Percentiles rank a stretch among this genome's conserved stretches.
Conservation (phyloP, 2,329 filamentous ascomycete species). For the Coleophoma cylindrospora region DNA sequence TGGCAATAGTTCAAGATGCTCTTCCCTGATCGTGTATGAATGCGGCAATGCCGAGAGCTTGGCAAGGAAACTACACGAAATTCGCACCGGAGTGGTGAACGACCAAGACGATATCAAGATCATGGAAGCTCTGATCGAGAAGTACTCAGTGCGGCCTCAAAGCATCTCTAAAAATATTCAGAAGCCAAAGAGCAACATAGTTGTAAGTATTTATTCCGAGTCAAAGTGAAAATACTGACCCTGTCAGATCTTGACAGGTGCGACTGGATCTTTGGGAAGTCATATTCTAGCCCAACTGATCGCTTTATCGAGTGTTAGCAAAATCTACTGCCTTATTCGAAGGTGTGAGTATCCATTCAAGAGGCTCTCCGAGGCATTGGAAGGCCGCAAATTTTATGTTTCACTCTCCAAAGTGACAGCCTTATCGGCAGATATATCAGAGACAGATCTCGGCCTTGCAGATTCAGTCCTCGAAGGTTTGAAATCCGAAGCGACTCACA, state of each 20-base stretch:
- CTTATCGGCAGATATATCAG: slow-evolving; percentile 32
- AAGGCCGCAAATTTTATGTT: slow-evolving; percentile 27
- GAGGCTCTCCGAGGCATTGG: slow-evolving; percentile 22
- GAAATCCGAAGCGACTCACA: slow-evolving; percentile 27
- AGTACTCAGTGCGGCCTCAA: slow-evolving; percentile 31
- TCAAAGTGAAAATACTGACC: not conserved
- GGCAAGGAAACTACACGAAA: slow-evolving; percentile 34
- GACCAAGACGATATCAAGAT: slow-evolving; percentile 28
- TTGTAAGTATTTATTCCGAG: not conserved
- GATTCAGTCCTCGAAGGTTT: slow-evolving; percentile 13
- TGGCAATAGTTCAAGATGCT: slow-evolving; percentile 33
- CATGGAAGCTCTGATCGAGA: slow-evolving; percentile 38
- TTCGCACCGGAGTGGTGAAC: slow-evolving; percentile 28
- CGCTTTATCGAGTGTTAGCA: slow-evolving; percentile 46
- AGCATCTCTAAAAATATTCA: not conserved
- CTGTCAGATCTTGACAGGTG: slow-evolving; percentile 50
- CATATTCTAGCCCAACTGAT: slow-evolving; percentile 56
- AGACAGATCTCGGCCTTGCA: slow-evolving; percentile 32
- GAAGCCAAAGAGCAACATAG: not conserved
- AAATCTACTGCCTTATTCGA: slow-evolving; percentile 48
- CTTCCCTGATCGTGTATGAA: slow-evolving; percentile 54
- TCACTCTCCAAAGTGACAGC: slow-evolving; percentile 27
- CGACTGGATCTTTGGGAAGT: slow-evolving; percentile 60
- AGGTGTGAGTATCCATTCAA: slow-evolving; percentile 22
- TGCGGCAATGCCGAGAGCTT: slow-evolving; percentile 42